Conservation (phyloP, 345 rosid genomes). For the Kernera saxatilis region DNA sequence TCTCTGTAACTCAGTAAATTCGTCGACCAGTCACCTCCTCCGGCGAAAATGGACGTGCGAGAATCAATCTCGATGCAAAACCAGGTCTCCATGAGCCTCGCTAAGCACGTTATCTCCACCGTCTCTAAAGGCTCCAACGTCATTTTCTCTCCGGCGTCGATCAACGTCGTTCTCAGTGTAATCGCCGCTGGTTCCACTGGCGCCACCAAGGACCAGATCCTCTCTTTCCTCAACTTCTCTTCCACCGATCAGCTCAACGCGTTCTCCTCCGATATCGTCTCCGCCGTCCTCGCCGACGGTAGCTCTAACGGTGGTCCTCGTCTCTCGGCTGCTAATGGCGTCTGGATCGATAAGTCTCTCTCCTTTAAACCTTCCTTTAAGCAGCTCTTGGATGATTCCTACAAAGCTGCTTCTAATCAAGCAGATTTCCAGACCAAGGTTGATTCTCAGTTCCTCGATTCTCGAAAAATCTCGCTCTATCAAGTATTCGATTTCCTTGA, state of each 20-base stretch:
- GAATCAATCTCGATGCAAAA: conserved; percentile 52
- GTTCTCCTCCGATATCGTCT: conserved; percentile 54
- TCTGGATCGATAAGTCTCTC: conserved; percentile 64
- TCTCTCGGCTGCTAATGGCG: conserved; percentile 55
- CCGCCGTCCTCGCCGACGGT: conserved; percentile 64
- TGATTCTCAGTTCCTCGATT: not conserved
- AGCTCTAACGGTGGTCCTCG: conserved; percentile 61
- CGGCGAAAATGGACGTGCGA: conserved; percentile 54
- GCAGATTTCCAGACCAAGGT: conserved; percentile 81
- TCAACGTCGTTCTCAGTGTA: conserved; percentile 62
- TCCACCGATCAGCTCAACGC: conserved; percentile 49
- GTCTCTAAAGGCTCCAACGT: conserved; percentile 50
- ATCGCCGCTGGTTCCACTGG: conserved; percentile 69
- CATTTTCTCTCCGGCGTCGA: conserved; percentile 75
- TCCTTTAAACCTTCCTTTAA: conserved; percentile 57
- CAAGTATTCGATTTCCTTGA: not conserved
- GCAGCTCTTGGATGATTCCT: conserved; percentile 42
- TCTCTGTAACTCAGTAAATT: not conserved
- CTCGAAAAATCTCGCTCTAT: not conserved
- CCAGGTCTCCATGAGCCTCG: conserved; percentile 44
- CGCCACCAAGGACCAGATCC: conserved; percentile 61
- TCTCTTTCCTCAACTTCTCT: conserved; percentile 61
- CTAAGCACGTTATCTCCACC: conserved; percentile 41
- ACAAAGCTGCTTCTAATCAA: conserved; percentile 55
- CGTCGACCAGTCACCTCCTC: conserved; percentile 13